A percentile compares a stretch with the other conserved stretches of the same genome.
phyloP scores from a whole-genome alignment of 352 stramenopile genomes.

The Phytophthora fragariae region DNA sequence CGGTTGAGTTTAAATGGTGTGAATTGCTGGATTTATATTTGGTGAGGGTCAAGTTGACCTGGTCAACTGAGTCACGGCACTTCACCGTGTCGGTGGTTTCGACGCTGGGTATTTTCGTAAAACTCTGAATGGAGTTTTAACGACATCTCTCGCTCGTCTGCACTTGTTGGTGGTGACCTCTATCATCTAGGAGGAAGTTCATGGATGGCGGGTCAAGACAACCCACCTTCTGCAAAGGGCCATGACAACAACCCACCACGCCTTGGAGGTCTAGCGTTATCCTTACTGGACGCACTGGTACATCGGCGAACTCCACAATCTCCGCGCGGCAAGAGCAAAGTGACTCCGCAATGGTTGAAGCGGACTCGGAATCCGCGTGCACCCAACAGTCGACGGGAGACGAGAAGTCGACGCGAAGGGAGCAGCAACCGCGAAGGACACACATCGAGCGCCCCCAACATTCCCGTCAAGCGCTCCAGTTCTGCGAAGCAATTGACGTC shows the following conservation, averaged over 20 bases:
- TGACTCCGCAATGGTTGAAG: constrained; percentile 17
- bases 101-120: constrained; percentile 7
- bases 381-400: constrained; percentile 15
- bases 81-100: constrained; percentile 2
- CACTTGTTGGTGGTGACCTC: neutral
- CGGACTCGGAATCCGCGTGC: constrained; percentile 11
- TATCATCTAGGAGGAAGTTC: neutral
- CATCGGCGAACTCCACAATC: constrained; percentile 17
- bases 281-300: constrained; percentile 26
- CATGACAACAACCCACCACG: constrained; percentile 15
- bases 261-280: constrained; percentile 20
- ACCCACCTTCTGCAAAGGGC: neutral
- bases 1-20: neutral
- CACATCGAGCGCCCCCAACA: neutral
- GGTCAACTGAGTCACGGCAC: no score
- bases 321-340: constrained; percentile 13
- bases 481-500: constrained; percentile 16
- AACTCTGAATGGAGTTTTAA: neutral
- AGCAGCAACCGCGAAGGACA: constrained; percentile 19
- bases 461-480: constrained; percentile 19
- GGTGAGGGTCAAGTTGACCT: no score
- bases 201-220: constrained; percentile 30
- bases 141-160: neutral
- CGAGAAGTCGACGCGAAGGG: constrained; percentile 16
- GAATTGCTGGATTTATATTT: no score